A percentile compares a stretch with the other conserved stretches of the same genome.
Evolutionary conservation across 768 basidiomycete species (phyloP).

Genomic region (Zangia roseola): DNA sequence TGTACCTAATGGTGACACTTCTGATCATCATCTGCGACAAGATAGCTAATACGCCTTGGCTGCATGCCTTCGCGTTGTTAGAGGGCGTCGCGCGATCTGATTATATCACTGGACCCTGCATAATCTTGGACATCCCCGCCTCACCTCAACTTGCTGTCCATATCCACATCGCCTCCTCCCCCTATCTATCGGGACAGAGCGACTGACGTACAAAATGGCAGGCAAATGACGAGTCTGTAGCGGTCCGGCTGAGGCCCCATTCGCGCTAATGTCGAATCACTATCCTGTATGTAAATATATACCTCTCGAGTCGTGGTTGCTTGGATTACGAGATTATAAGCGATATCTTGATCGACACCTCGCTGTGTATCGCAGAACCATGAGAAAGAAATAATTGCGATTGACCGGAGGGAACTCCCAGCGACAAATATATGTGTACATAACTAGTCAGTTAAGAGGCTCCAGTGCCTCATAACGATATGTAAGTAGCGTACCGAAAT

Average conservation of each 20-base stretch:
- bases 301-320: background rate
- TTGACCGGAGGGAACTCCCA: background rate
- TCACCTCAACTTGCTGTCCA: background rate
- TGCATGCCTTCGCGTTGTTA: conserved; percentile 10
- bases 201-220: conserved; percentile 6
- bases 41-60: conserved; percentile 6
- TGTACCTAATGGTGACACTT: conserved; percentile 9
- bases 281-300: no score
- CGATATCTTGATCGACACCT: background rate
- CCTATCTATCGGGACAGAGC: background rate
- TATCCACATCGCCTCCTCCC: conserved; percentile 5
- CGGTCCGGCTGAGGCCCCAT: background rate
- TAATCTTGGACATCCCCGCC: conserved; percentile 5
- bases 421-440: background rate
- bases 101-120: conserved; percentile 22
- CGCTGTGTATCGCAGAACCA: background rate
- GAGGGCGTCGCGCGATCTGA: conserved; percentile 16
- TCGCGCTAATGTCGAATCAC: conserved; percentile 3
- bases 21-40: conserved; percentile 1
- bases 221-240: background rate
- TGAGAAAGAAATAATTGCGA: no score
- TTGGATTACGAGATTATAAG: background rate
- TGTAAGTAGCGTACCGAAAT: no score
- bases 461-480: background rate
- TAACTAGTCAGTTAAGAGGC: background rate